Conservation (phyloP, 306 rosid species). For the Myrica gale region DNA sequence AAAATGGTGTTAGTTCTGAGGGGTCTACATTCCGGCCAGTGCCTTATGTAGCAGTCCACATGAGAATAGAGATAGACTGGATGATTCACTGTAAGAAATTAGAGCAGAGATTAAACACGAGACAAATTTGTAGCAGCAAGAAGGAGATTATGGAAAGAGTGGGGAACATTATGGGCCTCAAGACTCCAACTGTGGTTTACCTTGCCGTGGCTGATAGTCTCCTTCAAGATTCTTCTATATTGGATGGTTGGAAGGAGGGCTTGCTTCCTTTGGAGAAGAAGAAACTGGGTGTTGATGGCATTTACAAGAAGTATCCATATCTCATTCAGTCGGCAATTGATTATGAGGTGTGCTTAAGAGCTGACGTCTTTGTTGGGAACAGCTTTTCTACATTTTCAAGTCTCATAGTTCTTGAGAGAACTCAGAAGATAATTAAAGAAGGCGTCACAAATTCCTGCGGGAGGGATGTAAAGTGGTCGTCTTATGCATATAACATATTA, state of each 20-base stretch:
- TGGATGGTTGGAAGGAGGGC: conserved; percentile 66
- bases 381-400: conserved; percentile 94
- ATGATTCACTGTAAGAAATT: conserved; percentile 87
- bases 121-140: conserved; percentile 73
- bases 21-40: conserved; percentile 24
- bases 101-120: conserved; percentile 65
- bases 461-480: conserved; percentile 64
- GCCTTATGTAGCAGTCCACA: conserved; percentile 79
- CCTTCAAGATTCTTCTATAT: conserved; percentile 59
- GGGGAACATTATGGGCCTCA: conserved; percentile 39
- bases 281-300: conserved; percentile 59
- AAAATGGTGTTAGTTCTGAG: conserved; percentile 6
- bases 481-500: conserved; percentile 70
- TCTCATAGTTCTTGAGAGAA: conserved; percentile 79
- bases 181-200: conserved; percentile 52
- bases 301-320: conserved; percentile 72
- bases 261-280: conserved; percentile 75
- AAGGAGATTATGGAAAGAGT: conserved; percentile 75
- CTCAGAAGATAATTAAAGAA: conserved; percentile 58
- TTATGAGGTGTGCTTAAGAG: conserved; percentile 77
- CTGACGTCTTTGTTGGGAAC: conserved; percentile 85
- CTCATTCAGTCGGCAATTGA: conserved; percentile 87
- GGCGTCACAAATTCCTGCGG: conserved; percentile 40
- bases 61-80: conserved; percentile 96
- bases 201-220: conserved; percentile 81